phyloP scores from a whole-genome alignment of 2,329 filamentous ascomycete genomes.

The Aspergillus puulaauensis region DNA sequence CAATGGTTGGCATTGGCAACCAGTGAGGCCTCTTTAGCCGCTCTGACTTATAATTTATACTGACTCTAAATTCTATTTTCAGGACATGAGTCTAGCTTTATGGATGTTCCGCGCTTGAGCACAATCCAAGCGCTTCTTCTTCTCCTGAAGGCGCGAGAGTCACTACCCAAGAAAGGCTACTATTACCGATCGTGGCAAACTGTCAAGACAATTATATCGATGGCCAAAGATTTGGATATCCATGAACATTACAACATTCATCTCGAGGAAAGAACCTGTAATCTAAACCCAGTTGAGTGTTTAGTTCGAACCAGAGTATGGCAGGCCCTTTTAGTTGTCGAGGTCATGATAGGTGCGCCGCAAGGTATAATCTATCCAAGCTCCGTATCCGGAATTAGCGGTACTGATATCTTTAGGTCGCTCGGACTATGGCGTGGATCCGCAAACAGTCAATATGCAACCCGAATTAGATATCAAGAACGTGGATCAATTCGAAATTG shows the following conservation, averaged over 20 bases:
- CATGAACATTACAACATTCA: constrained; percentile 85
- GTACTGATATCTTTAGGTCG: constrained; percentile 56
- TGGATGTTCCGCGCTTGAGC: constrained; percentile 85
- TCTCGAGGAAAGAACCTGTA: constrained; percentile 68
- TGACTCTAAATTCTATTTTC: constrained; percentile 22
- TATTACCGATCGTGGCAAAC: constrained; percentile 98
- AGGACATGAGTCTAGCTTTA: constrained; percentile 91
- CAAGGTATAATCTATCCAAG: constrained; percentile 63
- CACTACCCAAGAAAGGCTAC: constrained; percentile 88
- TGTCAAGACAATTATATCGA: constrained; percentile 84
- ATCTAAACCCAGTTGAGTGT: constrained; percentile 70
- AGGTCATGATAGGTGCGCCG: constrained; percentile 89
- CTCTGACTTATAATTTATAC: constrained; percentile 3
- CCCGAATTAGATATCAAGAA: constrained; percentile 64
- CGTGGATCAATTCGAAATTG: constrained; percentile 71
- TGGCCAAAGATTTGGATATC: constrained; percentile 87
- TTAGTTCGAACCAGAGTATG: constrained; percentile 82
- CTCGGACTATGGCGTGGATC: constrained; percentile 72
- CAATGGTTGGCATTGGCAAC: constrained; percentile 91
- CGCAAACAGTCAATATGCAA: constrained; percentile 73
- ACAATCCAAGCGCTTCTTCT: constrained; percentile 89
- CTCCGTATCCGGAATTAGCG: neutral
- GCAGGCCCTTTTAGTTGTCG: constrained; percentile 82
- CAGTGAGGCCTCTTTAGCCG: constrained; percentile 55
- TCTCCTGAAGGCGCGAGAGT: constrained; percentile 85